A percentile compares a stretch with the other conserved stretches of the same genome.
phyloP scores from a whole-genome alignment of 2,329 filamentous ascomycete genomes.

The Neonectria coccinea region DNA sequence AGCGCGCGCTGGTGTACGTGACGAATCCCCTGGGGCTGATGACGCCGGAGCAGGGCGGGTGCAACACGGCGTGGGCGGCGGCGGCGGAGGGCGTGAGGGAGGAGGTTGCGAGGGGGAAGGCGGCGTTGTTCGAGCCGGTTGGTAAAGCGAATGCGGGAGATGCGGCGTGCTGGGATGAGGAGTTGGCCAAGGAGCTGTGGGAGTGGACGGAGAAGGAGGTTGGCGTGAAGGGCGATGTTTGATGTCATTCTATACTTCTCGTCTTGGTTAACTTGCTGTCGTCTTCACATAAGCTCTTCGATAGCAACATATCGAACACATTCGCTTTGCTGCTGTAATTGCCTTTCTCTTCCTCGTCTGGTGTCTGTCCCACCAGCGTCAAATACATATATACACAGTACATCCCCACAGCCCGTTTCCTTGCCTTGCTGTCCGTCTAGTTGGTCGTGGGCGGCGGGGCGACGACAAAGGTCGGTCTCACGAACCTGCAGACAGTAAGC shows the following conservation, averaged over 20 bases:
- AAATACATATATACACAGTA: slow-evolving; percentile 44
- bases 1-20: slow-evolving; percentile 42
- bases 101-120: slow-evolving; percentile 30
- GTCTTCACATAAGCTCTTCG: too few relatives aligned
- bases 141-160: slow-evolving; percentile 38
- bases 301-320: neutral
- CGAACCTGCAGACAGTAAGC: slow-evolving; percentile 67
- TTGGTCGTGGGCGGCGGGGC: slow-evolving; percentile 77
- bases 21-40: slow-evolving; percentile 40
- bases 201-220: slow-evolving; percentile 50
- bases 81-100: slow-evolving; percentile 34
- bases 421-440: slow-evolving; percentile 29
- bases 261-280: neutral
- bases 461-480: slow-evolving; percentile 82
- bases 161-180: slow-evolving; percentile 42
- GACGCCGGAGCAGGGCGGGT: slow-evolving; percentile 46
- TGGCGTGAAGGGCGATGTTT: slow-evolving; percentile 20
- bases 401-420: neutral
- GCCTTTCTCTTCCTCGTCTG: slow-evolving; percentile 36
- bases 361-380: slow-evolving; percentile 24
- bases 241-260: neutral
- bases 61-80: slow-evolving; percentile 50
- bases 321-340: slow-evolving; percentile 13
- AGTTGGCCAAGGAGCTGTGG: slow-evolving; percentile 53
- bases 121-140: slow-evolving; percentile 47